phyloP scores from a whole-genome alignment of 495 filamentous ascomycete genomes.

The Platismatia glauca region DNA sequence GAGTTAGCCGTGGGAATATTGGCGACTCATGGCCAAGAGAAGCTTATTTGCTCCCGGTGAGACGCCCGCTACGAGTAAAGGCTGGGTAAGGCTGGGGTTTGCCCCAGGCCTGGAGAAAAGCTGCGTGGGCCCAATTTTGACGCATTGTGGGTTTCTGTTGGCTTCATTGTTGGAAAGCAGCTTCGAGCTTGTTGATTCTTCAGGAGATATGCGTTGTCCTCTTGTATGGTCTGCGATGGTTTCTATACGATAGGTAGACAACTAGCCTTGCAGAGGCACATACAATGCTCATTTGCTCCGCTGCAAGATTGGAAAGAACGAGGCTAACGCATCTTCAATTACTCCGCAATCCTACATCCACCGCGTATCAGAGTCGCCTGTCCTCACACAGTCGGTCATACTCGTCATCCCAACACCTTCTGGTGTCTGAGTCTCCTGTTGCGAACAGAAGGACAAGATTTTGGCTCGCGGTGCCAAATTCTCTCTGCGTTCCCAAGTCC shows the following conservation, averaged over 20 bases:
- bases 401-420: not conserved
- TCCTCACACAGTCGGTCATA: not conserved
- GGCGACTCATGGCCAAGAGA: conserved; percentile 1
- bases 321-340: conserved; percentile 2
- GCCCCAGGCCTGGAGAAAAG: not conserved
- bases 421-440: not conserved
- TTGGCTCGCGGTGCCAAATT: not conserved
- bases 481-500: not conserved
- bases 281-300: conserved; percentile 5
- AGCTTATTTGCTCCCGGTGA: conserved; percentile 5
- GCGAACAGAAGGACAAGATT: not conserved
- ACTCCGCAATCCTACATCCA: not conserved
- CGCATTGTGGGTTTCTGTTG: not conserved
- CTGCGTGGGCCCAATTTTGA: not conserved
- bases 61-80: not conserved
- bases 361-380: not conserved
- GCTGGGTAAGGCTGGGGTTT: not conserved
- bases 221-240: not conserved
- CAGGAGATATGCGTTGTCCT: not conserved
- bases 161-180: not conserved
- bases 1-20: conserved; percentile 13
- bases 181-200: not conserved
- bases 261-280: not conserved
- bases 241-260: not conserved
- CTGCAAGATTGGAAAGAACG: conserved; percentile 6